Evolutionary conservation across 2,329 filamentous ascomycete genomes (phyloP).

Genomic region (Aureobasidium sp.): DNA sequence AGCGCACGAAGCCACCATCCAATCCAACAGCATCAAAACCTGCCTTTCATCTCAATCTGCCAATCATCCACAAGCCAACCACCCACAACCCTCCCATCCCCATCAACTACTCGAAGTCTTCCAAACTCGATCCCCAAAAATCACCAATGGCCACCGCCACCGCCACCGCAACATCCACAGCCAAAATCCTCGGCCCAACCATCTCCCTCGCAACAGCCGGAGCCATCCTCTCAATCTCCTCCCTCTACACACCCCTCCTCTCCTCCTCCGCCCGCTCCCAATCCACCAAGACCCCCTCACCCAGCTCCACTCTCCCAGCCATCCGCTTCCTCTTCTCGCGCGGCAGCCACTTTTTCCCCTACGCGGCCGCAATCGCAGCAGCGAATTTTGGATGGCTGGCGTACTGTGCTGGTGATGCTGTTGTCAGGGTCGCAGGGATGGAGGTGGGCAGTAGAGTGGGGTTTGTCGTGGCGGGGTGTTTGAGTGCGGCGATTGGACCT

Average conservation of each 20-base stretch:
- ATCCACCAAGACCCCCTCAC: not conserved
- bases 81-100: not conserved
- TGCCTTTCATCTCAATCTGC: too few species aligned
- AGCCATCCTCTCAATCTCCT: not conserved
- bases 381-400: not conserved
- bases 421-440: not conserved
- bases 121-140: too few species aligned
- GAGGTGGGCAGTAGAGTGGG: not conserved
- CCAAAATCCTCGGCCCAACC: not conserved
- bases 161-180: not conserved
- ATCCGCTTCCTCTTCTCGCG: conserved; percentile 3
- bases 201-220: not conserved
- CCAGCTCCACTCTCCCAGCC: not conserved
- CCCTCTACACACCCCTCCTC: not conserved
- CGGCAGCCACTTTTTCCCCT: not conserved
- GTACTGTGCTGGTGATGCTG: not conserved
- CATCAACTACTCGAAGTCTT: not conserved
- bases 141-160: too few species aligned
- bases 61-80: not conserved
- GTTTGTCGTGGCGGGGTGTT: not conserved
- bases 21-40: too few species aligned
- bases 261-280: not conserved
- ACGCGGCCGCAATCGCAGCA: not conserved
- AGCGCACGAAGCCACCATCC: too few species aligned
- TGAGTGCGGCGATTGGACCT: not conserved